Evolutionary conservation across 2,329 filamentous ascomycete genomes (phyloP).

Genomic region (Fusarium secorum): DNA sequence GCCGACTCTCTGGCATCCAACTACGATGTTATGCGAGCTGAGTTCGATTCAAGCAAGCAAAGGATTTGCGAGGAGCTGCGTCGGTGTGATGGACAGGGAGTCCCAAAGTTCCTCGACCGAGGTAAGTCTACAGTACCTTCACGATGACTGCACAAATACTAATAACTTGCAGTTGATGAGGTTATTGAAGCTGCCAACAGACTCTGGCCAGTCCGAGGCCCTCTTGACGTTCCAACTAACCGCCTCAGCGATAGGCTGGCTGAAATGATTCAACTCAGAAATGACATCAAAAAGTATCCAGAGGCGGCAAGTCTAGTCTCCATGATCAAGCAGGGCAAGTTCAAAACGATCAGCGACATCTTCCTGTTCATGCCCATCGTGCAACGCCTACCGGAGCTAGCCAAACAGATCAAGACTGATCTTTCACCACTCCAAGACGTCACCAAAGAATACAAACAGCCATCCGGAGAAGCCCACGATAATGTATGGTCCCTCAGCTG

Average conservation of each 20-base stretch:
- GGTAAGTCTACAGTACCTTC: accelerated
- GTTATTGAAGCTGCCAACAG: not conserved
- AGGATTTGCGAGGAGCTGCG: not conserved
- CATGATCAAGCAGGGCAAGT: not conserved
- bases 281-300: not conserved
- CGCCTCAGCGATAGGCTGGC: accelerated
- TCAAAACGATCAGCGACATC: not conserved
- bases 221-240: not conserved
- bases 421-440: not conserved
- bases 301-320: not conserved
- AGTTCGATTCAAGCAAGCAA: not conserved
- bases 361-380: not conserved
- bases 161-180: not conserved
- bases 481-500: not conserved
- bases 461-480: not conserved
- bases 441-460: not conserved
- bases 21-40: not conserved
- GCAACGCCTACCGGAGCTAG: accelerated
- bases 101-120: not conserved
- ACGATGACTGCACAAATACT: not conserved
- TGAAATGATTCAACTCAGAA: not conserved
- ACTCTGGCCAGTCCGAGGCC: not conserved
- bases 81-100: not conserved
- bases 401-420: not conserved
- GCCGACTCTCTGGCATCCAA: not conserved